Evolutionary conservation across 192 early-diverging fungal species (phyloP), one percentile per base, ranked within the genome.

Genomic region (Rhizophagus clarus): DNA sequence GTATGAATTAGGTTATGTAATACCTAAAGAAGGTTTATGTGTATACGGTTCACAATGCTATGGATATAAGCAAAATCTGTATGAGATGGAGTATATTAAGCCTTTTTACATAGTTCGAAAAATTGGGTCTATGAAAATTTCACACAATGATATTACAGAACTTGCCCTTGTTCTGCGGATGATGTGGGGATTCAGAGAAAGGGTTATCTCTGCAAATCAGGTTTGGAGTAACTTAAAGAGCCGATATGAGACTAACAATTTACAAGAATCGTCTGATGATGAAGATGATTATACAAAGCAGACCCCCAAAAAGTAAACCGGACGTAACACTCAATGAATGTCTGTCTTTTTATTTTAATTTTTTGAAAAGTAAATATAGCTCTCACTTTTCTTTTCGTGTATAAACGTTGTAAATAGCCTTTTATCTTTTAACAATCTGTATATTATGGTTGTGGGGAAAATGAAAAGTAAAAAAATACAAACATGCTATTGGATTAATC

Each of bases 191-290:
- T 67, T 73, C 45, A 73, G 32, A 73, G 71, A 73, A 73, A 73
- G 71, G 71, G 49, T 73, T 28, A 22, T n/a, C 40, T 29, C 72
- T 11, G 72, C 72, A 29, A 73, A 73, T 56, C 26, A 73, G 32
- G 72, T 73, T 26, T 73, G 72, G 72, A 56, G 28, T 42, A 73
- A 73, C 49, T 73, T 73, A 56, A 29, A 73, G 45, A 73, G 72
- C 45, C 24, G 47, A 73, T 73, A 73, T 73, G 72, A 73, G 45
- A 26, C 9, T 73, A 14, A 73, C 45, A 49, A 34, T 47, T 26
- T 24, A n/a, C 26, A 32, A 73, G 49, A 32, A 45, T 73, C 72
- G 22, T 73, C 72, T 73, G 72, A 73, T 73, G 47, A 73, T 47
- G 72, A 20, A 49, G 20, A 73, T 73, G 40, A 56, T 22, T 73